phyloP scores from a whole-genome alignment of 1,284 basidiomycete genomes.

The Malassezia cuniculi region DNA sequence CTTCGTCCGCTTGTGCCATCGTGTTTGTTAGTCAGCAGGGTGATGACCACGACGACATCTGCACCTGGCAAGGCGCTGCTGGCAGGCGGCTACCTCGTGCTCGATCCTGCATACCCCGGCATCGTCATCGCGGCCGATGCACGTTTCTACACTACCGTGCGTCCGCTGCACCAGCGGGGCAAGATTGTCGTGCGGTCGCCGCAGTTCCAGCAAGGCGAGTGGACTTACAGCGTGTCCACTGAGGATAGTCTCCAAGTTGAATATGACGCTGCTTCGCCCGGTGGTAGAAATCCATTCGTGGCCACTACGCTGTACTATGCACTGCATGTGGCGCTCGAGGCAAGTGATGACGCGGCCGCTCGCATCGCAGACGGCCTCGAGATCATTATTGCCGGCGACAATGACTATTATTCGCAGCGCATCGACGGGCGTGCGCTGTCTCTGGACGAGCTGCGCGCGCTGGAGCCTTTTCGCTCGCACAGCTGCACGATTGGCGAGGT shows the following conservation, averaged over 20 bases:
- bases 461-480: conserved; percentile 58
- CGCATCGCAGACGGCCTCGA: conserved; percentile 49
- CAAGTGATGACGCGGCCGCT: conserved; percentile 23
- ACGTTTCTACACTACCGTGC: conserved; percentile 66
- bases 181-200: conserved; percentile 67
- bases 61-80: conserved; percentile 89
- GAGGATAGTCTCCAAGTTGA: conserved; percentile 2
- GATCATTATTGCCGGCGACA: conserved; percentile 75
- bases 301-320: conserved; percentile 70
- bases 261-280: not conserved
- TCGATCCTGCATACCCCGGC: conserved; percentile 41
- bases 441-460: conserved; percentile 46
- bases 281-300: conserved; percentile 73
- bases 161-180: not conserved
- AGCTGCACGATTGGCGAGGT: conserved; percentile 54
- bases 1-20: not conserved
- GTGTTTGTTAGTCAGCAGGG: not conserved
- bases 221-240: conserved; percentile 61
- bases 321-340: conserved; percentile 52
- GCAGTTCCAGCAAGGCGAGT: conserved; percentile 69
- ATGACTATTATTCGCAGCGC: conserved; percentile 94
- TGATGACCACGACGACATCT: conserved; percentile 55
- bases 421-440: conserved; percentile 50
- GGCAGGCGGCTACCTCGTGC: conserved; percentile 43
- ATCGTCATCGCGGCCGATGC: conserved; percentile 62